phyloP scores from a whole-genome alignment of 129 eudicot species.

The Flaveria robusta region DNA sequence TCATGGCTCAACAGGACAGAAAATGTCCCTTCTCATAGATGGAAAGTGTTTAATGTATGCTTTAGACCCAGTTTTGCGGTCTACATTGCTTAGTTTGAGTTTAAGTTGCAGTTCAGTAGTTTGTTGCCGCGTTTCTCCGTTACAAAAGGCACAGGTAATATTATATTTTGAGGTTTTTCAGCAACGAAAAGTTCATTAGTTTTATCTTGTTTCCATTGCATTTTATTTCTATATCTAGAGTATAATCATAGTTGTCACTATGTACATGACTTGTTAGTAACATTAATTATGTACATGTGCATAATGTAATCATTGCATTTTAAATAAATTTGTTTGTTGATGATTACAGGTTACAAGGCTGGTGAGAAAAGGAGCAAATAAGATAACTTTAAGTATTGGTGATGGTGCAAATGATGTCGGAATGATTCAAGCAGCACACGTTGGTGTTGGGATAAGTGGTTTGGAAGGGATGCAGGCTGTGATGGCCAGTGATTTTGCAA shows the following conservation, averaged over 20 bases:
- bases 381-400: constrained; percentile 92
- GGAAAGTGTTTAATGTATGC: constrained; percentile 99
- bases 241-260: too few relatives aligned
- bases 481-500: constrained; percentile 98
- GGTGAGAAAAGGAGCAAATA: constrained; percentile 90
- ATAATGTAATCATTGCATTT: neutral
- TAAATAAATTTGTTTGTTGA: constrained; percentile 1
- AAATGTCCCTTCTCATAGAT: constrained; percentile 84
- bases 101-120: constrained; percentile 89
- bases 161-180: neutral
- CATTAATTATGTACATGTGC: neutral
- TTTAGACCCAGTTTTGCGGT: constrained; percentile 81
- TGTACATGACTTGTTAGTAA: neutral
- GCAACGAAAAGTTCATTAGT: neutral
- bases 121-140: constrained; percentile 97
- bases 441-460: constrained; percentile 98
- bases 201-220: too few relatives aligned
- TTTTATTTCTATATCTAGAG: too few relatives aligned
- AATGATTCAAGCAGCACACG: constrained; percentile 99
- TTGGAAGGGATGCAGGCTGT: constrained; percentile 99
- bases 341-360: constrained; percentile 82
- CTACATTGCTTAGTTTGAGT: constrained; percentile 78
- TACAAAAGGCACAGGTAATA: constrained; percentile 91
- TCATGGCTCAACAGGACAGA: constrained; percentile 58
- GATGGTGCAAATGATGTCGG: constrained; percentile 99